Evolutionary conservation across 495 filamentous ascomycete species (phyloP), one percentile per base, ranked within the genome.

Genomic region (Oidiodendron maius): DNA sequence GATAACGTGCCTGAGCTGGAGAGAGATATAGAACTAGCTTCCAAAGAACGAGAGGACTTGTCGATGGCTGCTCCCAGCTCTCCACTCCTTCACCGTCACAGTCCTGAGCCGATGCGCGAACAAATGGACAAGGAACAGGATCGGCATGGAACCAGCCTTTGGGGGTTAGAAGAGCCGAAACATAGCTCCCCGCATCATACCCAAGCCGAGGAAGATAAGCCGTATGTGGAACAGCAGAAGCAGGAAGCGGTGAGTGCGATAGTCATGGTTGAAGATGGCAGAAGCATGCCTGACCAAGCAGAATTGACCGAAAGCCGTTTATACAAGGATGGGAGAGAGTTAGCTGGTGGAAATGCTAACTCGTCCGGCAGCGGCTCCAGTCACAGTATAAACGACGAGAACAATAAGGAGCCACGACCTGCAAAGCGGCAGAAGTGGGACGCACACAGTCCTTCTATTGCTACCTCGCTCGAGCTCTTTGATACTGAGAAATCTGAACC

Each of bases 381-480:
- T 46, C 43, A 34, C 18, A 35, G 21, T 20, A 46, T 20, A 46
- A 46, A 46, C 43, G 43, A 46, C 26, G 43, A 46, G 43, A 26
- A 46, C 22, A 26, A 35, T 20, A 20, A 46, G 24, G 25, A 46
- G 23, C 43, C 24, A 46, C 43, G 43, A 20, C 43, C 43, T 32
- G 25, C 26, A 20, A 46, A 46, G 43, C 43, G 25, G 43, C 43
- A 20, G 43, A 46, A 44, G 40, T 21, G 10, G 40, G 13, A 21
- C 28, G 28, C n/a, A n/a, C 28, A 32, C 28, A 32, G 28, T 32
- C 28, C n/a, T 32, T n/a, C 28, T 32, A n/a, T n/a, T 32, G 28
- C n/a, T 32, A 32, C 28, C 28, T n/a, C 28, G n/a, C 28, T 32
- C 28, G n/a, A 32, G n/a, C 28, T n/a, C 28, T 32, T 32, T 32